Percentiles rank a stretch among this genome's conserved stretches.
Conservation (phyloP, 305 asterid species). For the Andrographis paniculata region DNA sequence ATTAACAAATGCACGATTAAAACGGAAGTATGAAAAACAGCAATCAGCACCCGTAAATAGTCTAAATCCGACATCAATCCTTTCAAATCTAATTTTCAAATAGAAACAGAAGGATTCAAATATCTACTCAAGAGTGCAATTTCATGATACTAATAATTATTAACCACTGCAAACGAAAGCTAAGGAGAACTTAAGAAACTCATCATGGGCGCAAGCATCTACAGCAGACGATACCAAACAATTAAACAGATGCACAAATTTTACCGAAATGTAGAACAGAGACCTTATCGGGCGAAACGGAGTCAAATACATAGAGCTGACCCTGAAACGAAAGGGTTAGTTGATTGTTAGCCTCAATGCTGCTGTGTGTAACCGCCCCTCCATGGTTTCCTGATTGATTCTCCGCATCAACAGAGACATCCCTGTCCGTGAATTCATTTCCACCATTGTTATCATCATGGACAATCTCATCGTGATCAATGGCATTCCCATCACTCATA, state of each 20-base stretch:
- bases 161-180: no score
- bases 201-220: no score
- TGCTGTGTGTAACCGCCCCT: slow-evolving; percentile 27
- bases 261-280: background rate
- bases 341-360: slow-evolving; percentile 40
- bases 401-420: slow-evolving; percentile 36
- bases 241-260: background rate
- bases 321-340: slow-evolving; percentile 73
- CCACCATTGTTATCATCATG: slow-evolving; percentile 32
- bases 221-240: no score
- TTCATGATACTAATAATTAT: no score
- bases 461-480: slow-evolving; percentile 41
- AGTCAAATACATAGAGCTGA: slow-evolving; percentile 65
- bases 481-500: slow-evolving; percentile 30
- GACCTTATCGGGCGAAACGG: slow-evolving; percentile 71
- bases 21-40: no score
- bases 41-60: no score
- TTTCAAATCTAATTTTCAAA: no score
- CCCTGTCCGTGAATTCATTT: slow-evolving; percentile 44
- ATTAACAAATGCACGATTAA: background rate
- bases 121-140: no score
- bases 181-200: no score
- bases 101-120: no score
- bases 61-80: no score
- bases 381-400: slow-evolving; percentile 40